Base-by-base conservation (phyloP, 805 yeast genomes). In the Suhomyces faveliae region DNA sequence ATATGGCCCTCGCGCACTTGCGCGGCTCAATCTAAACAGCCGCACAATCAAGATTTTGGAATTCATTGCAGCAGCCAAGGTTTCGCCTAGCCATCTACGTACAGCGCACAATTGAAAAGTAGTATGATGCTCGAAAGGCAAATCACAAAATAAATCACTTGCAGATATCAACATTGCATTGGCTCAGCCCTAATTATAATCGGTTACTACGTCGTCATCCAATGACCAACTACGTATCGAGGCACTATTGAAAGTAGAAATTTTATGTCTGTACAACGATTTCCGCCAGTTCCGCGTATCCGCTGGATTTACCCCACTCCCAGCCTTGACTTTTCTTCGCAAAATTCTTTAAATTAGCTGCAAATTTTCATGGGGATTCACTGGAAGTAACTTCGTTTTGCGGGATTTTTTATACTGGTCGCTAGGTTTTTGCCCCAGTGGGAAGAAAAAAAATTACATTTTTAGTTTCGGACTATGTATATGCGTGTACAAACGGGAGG, bases 331-430 rank as follows among this genome's bases (percentile, higher is more conserved):
- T 27, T 3, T n/a, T 5, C 15, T n/a, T n/a, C 15, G 9, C 15
- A 27, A 27, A 27, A 27, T n/a, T 27, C 4, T n/a, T 15, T 15
- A 15, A 3, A 27, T n/a, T 27, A 15, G n/a, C 30, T 27, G 13
- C 15, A 27, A 41, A 29, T 12, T 13, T 40, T 15, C 42, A 15
- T 24, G 42, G 42, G 42, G 42, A 40, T 40, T 40, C 42, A 12
- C 27, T 40, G 20, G 17, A 23, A 23, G 42, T 40, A 20, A 27
- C 30, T 27, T 27, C 7, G 30, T n/a, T 27, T 27, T 27, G 30
- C 30, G 30, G 30, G 30, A 27, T 27, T 27, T 27, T n/a, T 27
- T n/a, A n/a, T n/a, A n/a, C n/a, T n/a, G n/a, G 30, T 27, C 30
- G 30, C 30, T n/a, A 27, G 30, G 12, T n/a, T 25, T 27, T 27